Percentiles rank a stretch among this genome's conserved stretches.
These are phyloP conservation scores for Wickerhamiella kazuoi DNA, from an alignment of 805 yeast species.

Conservation along the genomic window DNA sequence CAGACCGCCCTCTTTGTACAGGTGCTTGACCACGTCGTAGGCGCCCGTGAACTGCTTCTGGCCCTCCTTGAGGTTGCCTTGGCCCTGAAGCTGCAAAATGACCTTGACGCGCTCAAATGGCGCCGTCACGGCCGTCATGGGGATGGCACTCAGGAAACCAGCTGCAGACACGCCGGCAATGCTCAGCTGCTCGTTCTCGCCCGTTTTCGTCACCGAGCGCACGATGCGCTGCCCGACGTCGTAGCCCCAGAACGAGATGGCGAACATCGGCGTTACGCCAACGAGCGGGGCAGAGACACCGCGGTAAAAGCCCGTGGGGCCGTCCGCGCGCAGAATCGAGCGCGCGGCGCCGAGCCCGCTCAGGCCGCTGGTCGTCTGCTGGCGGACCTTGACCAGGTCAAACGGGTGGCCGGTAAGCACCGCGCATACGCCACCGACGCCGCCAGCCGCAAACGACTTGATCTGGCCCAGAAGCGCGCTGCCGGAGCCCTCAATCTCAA, in stretches of 20 bases:
- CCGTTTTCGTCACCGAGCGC: slow-evolving; percentile 22
- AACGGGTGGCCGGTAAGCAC: slow-evolving; percentile 94
- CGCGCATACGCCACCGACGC: slow-evolving; percentile 92
- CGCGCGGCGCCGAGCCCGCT: slow-evolving; percentile 49
- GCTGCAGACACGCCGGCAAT: slow-evolving; percentile 69
- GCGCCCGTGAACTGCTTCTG: slow-evolving; percentile 29
- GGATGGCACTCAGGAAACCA: slow-evolving; percentile 86
- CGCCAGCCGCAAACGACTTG: slow-evolving; percentile 82
- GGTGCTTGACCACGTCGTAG: slow-evolving; percentile 41
- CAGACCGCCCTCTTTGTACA: slow-evolving; percentile 67
- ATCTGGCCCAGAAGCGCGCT: slow-evolving; percentile 44
- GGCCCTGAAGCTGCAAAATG: slow-evolving; percentile 63
- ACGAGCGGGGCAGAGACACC: slow-evolving; percentile 87
- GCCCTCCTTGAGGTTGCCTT: slow-evolving; percentile 24
- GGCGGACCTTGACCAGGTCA: slow-evolving; percentile 78
- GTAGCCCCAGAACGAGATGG: slow-evolving; percentile 96
- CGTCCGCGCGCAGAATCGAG: slow-evolving; percentile 54
- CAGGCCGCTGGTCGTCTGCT: slow-evolving; percentile 56
- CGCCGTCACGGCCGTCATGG: slow-evolving; percentile 91
- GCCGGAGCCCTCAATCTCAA: slow-evolving; percentile 7
- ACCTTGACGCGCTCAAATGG: slow-evolving; percentile 95
- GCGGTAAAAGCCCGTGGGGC: slow-evolving; percentile 66
- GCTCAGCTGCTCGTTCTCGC: slow-evolving; percentile 29
- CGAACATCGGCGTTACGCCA: slow-evolving; percentile 99
- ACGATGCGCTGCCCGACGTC: slow-evolving; percentile 78